phyloP scores from a whole-genome alignment of 2,329 filamentous ascomycete genomes.

The Talaromyces islandicus region DNA sequence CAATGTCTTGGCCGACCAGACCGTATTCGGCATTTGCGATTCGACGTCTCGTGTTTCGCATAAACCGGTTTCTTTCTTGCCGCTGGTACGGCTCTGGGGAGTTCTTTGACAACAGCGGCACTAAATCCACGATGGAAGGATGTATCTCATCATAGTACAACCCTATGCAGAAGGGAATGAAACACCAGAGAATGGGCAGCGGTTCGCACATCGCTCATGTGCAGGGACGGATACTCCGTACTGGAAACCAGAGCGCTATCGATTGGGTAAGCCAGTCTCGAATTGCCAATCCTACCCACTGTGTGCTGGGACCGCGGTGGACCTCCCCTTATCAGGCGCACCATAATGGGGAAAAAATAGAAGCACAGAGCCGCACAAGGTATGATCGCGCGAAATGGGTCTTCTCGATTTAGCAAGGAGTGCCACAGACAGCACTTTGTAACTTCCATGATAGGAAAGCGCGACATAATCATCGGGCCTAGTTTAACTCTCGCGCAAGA shows the following conservation, averaged over 20 bases:
- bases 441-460: background rate
- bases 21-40: background rate
- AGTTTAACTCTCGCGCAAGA: background rate
- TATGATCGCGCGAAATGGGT: slow-evolving; percentile 8
- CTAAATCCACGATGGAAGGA: background rate
- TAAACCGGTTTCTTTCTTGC: background rate
- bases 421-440: background rate
- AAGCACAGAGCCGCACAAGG: slow-evolving; percentile 3
- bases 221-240: background rate
- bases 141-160: background rate
- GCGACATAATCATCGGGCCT: background rate
- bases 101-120: background rate
- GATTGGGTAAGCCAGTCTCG: background rate
- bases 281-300: background rate
- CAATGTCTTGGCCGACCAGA: background rate
- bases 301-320: background rate
- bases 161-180: background rate
- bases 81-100: background rate
- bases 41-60: background rate
- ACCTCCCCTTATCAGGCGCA: background rate
- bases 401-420: background rate
- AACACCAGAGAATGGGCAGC: background rate
- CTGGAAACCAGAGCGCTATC: background rate
- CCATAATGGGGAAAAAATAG: background rate
- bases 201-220: background rate